phyloP scores from a whole-genome alignment of 2,329 filamentous ascomycete species.

The Colletotrichum filicis region DNA sequence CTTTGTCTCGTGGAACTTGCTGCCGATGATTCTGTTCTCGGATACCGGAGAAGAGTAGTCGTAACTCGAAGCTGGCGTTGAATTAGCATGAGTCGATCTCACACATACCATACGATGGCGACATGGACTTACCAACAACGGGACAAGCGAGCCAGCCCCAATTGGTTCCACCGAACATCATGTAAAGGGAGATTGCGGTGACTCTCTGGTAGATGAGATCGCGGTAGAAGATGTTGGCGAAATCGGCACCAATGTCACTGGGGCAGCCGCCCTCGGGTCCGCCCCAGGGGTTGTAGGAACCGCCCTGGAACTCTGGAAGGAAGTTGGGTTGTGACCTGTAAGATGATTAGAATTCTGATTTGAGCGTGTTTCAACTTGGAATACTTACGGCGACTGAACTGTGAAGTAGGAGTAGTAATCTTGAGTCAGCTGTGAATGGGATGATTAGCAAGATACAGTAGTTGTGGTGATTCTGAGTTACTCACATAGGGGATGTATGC shows the following conservation, averaged over 20 bases:
- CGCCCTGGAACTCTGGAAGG: conserved; percentile 70
- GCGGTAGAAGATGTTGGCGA: conserved; percentile 72
- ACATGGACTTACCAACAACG: conserved; percentile 50
- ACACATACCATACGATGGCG: not conserved
- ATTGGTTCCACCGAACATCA: conserved; percentile 73
- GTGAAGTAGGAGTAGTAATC: conserved; percentile 41
- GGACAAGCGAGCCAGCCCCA: conserved; percentile 70
- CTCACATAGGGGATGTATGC: conserved; percentile 65
- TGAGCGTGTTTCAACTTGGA: fast-evolving
- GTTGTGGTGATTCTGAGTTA: not conserved
- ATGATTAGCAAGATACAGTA: too few species aligned
- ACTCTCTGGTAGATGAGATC: conserved; percentile 70
- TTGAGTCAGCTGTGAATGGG: conserved; percentile 16
- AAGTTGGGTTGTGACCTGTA: conserved; percentile 59
- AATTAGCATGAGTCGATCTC: not conserved
- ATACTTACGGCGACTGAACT: conserved; percentile 44
- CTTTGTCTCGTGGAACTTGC: conserved; percentile 73
- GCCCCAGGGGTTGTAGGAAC: conserved; percentile 71
- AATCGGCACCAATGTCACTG: conserved; percentile 65
- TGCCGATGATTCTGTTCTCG: conserved; percentile 66
- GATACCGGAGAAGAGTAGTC: conserved; percentile 73
- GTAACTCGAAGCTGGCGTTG: conserved; percentile 61
- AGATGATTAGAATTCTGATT: not conserved
- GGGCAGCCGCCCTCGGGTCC: conserved; percentile 67
- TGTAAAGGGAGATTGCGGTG: conserved; percentile 70